Percentiles rank a stretch among this genome's conserved stretches.
Conservation (phyloP, 139 green algal genomes). For the Tetradesmus obliquus region DNA sequence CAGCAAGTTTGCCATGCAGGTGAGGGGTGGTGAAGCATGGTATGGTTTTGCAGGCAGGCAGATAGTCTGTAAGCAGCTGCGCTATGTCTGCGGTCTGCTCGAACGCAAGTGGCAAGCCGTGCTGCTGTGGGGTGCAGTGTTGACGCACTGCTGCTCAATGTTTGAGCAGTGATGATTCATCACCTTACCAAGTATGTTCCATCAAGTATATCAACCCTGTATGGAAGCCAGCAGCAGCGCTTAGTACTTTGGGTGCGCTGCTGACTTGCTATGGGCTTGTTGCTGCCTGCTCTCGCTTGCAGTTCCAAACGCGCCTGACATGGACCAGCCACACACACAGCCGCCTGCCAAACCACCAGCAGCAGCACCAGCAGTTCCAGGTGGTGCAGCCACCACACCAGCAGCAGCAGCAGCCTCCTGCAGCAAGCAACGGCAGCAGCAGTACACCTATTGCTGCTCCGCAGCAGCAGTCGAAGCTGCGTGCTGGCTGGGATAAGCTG, state of each 20-base stretch:
- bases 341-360: background rate
- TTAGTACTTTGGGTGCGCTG: too few species aligned
- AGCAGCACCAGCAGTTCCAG: constrained; percentile 4
- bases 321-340: constrained; percentile 32
- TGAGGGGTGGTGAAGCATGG: background rate
- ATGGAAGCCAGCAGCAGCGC: too few species aligned
- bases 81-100: too few species aligned
- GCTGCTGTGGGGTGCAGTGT: background rate
- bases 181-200: too few species aligned
- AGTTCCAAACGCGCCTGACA: constrained; percentile 37
- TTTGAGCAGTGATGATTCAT: background rate
- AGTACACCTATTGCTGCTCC: background rate
- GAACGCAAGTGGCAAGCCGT: too few species aligned
- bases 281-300: background rate
- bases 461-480: constrained; percentile 3
- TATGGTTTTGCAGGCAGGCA: background rate
- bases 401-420: background rate
- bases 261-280: too few species aligned
- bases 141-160: background rate
- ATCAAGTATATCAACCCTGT: too few species aligned
- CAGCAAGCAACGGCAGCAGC: background rate
- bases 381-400: background rate
- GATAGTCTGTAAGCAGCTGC: background rate
- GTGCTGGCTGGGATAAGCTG: constrained; percentile 10
- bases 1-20: constrained; percentile 37